Evolutionary conservation across 129 eudicot genomes (phyloP), one percentile per base, ranked within the genome.

Genomic region (Smallanthus sonchifolius): DNA sequence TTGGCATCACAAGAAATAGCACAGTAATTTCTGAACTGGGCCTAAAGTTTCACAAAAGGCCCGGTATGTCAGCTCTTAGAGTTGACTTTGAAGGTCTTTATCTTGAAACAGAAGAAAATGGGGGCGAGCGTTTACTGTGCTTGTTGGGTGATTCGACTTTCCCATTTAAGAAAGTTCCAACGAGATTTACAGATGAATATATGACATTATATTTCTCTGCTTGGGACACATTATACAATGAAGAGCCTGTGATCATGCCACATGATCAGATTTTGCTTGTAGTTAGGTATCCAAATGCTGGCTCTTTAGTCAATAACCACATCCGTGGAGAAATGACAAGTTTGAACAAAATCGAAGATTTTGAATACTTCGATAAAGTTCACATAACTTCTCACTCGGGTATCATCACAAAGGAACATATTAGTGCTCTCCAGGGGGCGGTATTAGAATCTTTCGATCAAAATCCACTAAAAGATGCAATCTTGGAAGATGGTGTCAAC

Each of bases 91-190:
- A 80, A 84, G 87, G 87, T 8, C 35, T 84, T 52, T 84, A 77
- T 68, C 51, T 80, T 13, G 84, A 84, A 54, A 73, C 48, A 30
- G 14, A 69, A 36, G 81, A 78, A 15, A 75, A 78, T 2, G 72
- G 70, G 7, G 84, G 80, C 1, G 82, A 76, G 13, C 70, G 77
- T n/a, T 9, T 84, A 48, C 4, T 80, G 15, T 84, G 87, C 54
- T 57, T 84, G 75, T 76, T 80, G 80, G 87, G 87, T 55, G 78
- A 80, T 63, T 74, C 85, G 2, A 73, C 79, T 69, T 79, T 80
- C 28, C 87, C 85, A 2, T 77, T 63, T 17, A 78, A 74, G 64
- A 67, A 67, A 77, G 67, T 54, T 38, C 76, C 64, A 16, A 68
- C 63, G n/a, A 10, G 68, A 17, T 76, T 40, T 37, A 52, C 34